Percentiles rank a stretch among this genome's conserved stretches.
Evolutionary conservation across 768 basidiomycete species (phyloP).

Genomic region (Tricholoma bakamatsutake): DNA sequence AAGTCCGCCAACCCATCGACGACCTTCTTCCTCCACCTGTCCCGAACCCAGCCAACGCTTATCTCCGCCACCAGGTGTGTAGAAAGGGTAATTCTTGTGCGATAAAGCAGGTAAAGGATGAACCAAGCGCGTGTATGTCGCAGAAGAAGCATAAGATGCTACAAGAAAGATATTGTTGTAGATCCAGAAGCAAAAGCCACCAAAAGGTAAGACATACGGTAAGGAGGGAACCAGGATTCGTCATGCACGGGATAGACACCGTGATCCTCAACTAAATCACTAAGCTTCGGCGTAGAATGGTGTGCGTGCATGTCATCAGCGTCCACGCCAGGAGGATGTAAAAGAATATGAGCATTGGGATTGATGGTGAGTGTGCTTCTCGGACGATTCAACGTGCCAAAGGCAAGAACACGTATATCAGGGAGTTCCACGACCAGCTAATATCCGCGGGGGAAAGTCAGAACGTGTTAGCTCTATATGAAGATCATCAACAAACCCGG

Average conservation of each 20-base stretch:
- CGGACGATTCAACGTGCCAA: slow-evolving; percentile 60
- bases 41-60: slow-evolving; percentile 52
- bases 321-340: slow-evolving; percentile 65
- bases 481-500: slow-evolving; percentile 38
- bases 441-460: slow-evolving; percentile 5
- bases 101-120: slow-evolving; percentile 51
- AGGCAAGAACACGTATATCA: slow-evolving; percentile 67
- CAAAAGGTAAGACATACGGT: slow-evolving; percentile 20
- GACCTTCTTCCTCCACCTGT: slow-evolving; percentile 50
- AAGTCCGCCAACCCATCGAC: slow-evolving; percentile 67
- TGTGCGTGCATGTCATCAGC: slow-evolving; percentile 8
- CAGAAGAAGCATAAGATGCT: slow-evolving; percentile 24
- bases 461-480: background rate
- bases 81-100: slow-evolving; percentile 65
- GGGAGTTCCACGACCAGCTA: slow-evolving; percentile 65
- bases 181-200: slow-evolving; percentile 1
- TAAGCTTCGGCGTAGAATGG: slow-evolving; percentile 9
- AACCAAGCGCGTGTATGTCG: slow-evolving; percentile 37
- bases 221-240: slow-evolving; percentile 21
- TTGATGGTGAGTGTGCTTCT: slow-evolving; percentile 55
- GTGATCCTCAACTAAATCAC: slow-evolving; percentile 31
- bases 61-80: slow-evolving; percentile 65
- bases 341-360: slow-evolving; percentile 56
- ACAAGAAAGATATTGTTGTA: slow-evolving; percentile 18
- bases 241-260: slow-evolving; percentile 36